phyloP scores from a whole-genome alignment of 2,329 filamentous ascomycete genomes.

The Paracoccidioides brasiliensis region DNA sequence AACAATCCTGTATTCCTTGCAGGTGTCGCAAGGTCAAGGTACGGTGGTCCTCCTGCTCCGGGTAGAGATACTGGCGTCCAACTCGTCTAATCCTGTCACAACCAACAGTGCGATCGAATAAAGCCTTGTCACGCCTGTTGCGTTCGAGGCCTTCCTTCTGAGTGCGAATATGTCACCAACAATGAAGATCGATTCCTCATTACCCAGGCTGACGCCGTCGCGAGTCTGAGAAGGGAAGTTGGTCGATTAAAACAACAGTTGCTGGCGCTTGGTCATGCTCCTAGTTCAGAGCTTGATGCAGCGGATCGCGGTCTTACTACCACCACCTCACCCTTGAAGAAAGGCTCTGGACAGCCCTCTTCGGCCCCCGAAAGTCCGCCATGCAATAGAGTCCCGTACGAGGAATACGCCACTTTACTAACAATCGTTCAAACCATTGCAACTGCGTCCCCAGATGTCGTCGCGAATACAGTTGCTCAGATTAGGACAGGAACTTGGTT shows the following conservation, averaged over 20 bases:
- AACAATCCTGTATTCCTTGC: conserved; percentile 20
- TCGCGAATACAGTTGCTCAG: conserved; percentile 4
- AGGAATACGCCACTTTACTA: background rate
- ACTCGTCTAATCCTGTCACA: background rate
- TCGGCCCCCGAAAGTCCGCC: background rate
- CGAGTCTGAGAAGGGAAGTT: conserved; percentile 13
- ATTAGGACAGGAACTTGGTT: background rate
- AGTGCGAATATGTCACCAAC: conserved; percentile 21
- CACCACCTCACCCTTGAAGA: background rate
- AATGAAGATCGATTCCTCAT: conserved; percentile 21
- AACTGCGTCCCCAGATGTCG: conserved; percentile 2
- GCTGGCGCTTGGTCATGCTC: conserved; percentile 48
- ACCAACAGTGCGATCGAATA: conserved; percentile 18
- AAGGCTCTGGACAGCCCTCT: background rate
- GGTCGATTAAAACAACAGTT: conserved; percentile 60
- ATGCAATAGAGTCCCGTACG: background rate
- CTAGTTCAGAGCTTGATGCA: background rate
- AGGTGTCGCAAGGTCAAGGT: conserved; percentile 25
- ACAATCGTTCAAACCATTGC: conserved; percentile 2
- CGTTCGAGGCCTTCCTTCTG: conserved; percentile 18
- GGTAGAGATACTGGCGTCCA: background rate
- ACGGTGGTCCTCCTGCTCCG: background rate
- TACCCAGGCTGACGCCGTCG: conserved; percentile 18
- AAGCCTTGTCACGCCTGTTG: conserved; percentile 22
- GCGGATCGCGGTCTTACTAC: background rate